Evolutionary conservation across 257 asterid species (phyloP).

Genomic region (Scutellaria minor): DNA sequence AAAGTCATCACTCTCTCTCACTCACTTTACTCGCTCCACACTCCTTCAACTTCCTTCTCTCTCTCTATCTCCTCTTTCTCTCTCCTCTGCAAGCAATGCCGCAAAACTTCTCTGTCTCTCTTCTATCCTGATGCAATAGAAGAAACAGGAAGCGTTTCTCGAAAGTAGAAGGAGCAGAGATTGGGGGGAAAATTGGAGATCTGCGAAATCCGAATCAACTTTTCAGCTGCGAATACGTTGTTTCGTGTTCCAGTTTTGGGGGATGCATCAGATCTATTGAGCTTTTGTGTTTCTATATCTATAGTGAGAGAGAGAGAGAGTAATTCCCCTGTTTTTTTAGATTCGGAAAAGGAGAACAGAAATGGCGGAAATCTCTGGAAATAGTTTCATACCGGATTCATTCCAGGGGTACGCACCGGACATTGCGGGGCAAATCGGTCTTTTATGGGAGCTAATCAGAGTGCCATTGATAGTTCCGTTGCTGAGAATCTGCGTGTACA

Average conservation of each 20-base stretch:
- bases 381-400: constrained; percentile 52
- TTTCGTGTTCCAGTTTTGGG: not conserved
- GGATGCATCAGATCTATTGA: constrained; percentile 40
- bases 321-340: constrained; percentile 13
- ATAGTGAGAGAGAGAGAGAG: not conserved
- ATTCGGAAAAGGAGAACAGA: not conserved
- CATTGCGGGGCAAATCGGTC: constrained; percentile 71
- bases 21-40: constrained; percentile 33
- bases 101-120: constrained; percentile 41
- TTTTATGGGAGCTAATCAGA: constrained; percentile 72
- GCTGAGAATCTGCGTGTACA: constrained; percentile 56
- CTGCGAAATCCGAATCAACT: constrained; percentile 22
- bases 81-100: constrained; percentile 41
- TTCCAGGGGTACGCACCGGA: constrained; percentile 61
- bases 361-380: constrained; percentile 70
- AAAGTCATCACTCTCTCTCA: constrained; percentile 45
- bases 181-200: constrained; percentile 8
- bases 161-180: constrained; percentile 19
- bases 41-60: constrained; percentile 4
- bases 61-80: constrained; percentile 13
- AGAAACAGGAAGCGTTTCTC: constrained; percentile 38
- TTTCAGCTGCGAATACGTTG: constrained; percentile 8
- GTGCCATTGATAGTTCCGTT: constrained; percentile 76
- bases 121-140: constrained; percentile 39
- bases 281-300: not conserved